These are phyloP conservation scores for Trapa incisa DNA, from an alignment of 345 rosid genomes.

Conservation along the genomic window DNA sequence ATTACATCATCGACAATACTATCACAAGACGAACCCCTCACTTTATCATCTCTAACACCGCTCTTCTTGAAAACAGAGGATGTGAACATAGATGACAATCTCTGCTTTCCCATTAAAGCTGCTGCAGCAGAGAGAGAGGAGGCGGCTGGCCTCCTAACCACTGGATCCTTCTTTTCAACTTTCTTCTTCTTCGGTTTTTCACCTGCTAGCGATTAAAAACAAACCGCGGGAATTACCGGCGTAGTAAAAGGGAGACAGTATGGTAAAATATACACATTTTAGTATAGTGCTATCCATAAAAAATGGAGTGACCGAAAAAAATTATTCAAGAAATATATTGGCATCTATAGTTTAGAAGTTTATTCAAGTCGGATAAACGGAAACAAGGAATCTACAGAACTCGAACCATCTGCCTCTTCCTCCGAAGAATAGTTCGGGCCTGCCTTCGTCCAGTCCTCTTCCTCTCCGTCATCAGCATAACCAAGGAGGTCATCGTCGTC, in stretches of 20 bases:
- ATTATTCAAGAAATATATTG: background rate
- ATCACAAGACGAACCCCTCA: constrained; percentile 33
- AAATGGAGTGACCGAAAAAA: background rate
- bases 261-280: background rate
- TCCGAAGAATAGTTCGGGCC: constrained; percentile 49
- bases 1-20: constrained; percentile 68
- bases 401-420: constrained; percentile 29
- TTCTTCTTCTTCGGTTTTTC: constrained; percentile 40
- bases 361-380: background rate
- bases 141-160: constrained; percentile 37
- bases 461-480: constrained; percentile 73
- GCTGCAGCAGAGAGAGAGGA: constrained; percentile 64
- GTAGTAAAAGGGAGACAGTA: background rate
- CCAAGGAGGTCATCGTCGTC: constrained; percentile 70
- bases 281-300: too few relatives aligned
- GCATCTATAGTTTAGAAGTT: background rate
- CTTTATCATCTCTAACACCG: constrained; percentile 45
- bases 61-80: constrained; percentile 58
- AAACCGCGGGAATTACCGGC: background rate
- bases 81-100: constrained; percentile 70
- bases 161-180: constrained; percentile 35
- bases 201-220: constrained; percentile 4
- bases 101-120: constrained; percentile 73
- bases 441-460: constrained; percentile 79
- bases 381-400: background rate